Base-by-base conservation (phyloP, 2,329 filamentous ascomycete genomes). In the Fusarium burgessii region DNA sequence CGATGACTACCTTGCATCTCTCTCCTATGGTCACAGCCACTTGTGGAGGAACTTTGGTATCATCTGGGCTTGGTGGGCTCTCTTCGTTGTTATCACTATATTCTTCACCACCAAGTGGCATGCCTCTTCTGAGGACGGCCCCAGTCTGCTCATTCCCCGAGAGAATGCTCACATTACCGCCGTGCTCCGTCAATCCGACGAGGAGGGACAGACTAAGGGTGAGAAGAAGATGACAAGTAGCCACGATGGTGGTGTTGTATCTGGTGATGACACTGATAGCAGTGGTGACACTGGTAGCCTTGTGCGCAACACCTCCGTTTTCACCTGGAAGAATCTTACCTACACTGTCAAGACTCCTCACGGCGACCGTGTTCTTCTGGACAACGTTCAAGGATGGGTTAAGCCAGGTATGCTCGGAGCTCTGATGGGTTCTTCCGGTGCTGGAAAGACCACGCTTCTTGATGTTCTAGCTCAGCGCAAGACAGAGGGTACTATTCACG, bases 371-470 rank as follows among this genome's bases (percentile, higher is more conserved):
- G 84, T 88, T 15, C 89, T 97, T 62, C 84, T 97, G 11, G 90
- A 96, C 69, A 87, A 95, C 61, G 92, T 97, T 2, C 89, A 94
- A 71, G 94, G 93, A 5, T 97, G 92, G 89, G 92, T 95, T 59
- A 93, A 93, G 79, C 92, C 93, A 2, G 93, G 93, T 47, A 94
- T 90, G 70, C 80, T 94, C 23, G 93, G 91, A 5, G 93, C 92
- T 7, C 83, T 95, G n/a, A 93, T 95, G 92, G 91, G 93, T 74
- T 89, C 92, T 4, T 92, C 91, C 14, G 93, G 93, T 71, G 93
- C 94, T 18, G 93, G 94, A 55, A 97, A 97, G 81, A 97, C 93
- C 0, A 96, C 93, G 0, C 86, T 97, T 5, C 84, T 97, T 10
- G 94, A 97, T 78, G 92, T 94, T 5, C 86, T 97, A 35, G 94